These are phyloP conservation scores for Thielaviopsis populi DNA, from an alignment of 2,329 filamentous ascomycete species.

Conservation along the genomic window DNA sequence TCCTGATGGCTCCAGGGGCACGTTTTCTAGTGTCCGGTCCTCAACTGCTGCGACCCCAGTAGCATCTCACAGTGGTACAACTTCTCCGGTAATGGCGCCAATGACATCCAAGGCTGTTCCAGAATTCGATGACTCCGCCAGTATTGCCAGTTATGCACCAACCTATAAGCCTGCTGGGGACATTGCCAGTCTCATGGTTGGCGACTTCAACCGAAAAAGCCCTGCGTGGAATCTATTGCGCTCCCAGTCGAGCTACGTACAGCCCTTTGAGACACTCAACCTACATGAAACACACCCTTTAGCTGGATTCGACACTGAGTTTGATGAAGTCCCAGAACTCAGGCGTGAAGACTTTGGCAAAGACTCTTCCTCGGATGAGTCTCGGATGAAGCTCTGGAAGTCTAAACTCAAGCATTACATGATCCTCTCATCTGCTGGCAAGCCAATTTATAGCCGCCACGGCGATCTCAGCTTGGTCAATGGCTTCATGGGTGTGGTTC, in stretches of 20 bases:
- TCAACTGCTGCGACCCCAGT: slow-evolving; percentile 26
- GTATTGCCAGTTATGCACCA: slow-evolving; percentile 50
- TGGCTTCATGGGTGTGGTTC: slow-evolving; percentile 84
- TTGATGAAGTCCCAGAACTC: slow-evolving; percentile 52
- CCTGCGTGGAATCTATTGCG: slow-evolving; percentile 54
- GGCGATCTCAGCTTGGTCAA: slow-evolving; percentile 83
- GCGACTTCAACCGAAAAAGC: slow-evolving; percentile 50
- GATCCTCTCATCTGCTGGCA: slow-evolving; percentile 88
- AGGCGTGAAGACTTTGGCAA: slow-evolving; percentile 20
- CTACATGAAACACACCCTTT: slow-evolving; percentile 37
- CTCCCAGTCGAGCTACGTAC: slow-evolving; percentile 43
- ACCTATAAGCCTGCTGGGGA: slow-evolving; percentile 51
- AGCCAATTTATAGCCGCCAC: slow-evolving; percentile 92
- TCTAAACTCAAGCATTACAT: slow-evolving; percentile 93
- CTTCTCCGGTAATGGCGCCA: slow-evolving; percentile 25
- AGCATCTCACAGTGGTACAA: slow-evolving; percentile 26
- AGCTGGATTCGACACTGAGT: slow-evolving; percentile 58
- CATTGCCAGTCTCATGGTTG: slow-evolving; percentile 65
- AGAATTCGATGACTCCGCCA: slow-evolving; percentile 48
- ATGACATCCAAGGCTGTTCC: neutral
- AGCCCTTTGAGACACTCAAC: slow-evolving; percentile 43
- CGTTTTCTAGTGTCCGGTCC: slow-evolving; percentile 33
- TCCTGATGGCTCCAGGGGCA: slow-evolving; percentile 52
- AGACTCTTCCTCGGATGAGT: slow-evolving; percentile 34
- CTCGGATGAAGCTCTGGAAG: slow-evolving; percentile 62